These are phyloP conservation scores for Aspergillus quadricinctus DNA, from an alignment of 2,329 filamentous ascomycete genomes.

Conservation along the genomic window DNA sequence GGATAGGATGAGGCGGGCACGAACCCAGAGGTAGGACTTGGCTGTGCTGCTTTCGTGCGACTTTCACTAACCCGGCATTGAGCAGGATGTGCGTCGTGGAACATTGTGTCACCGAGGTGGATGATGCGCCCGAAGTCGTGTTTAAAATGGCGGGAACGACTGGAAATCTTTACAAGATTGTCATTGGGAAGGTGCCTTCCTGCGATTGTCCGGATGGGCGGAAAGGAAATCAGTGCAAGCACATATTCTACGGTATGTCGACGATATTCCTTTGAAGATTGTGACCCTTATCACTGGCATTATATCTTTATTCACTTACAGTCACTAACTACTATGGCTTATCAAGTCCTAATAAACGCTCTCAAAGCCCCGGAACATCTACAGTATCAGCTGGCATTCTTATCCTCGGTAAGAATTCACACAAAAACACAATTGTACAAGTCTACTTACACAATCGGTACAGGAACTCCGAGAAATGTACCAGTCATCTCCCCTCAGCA, in stretches of 20 bases:
- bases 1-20: slow-evolving; percentile 46
- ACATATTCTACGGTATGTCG: slow-evolving; percentile 53
- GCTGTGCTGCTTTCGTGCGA: neutral
- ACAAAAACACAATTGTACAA: neutral
- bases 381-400: slow-evolving; percentile 57
- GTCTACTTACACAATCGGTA: neutral
- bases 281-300: neutral
- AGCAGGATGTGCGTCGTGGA: slow-evolving; percentile 54
- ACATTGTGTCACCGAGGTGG: slow-evolving; percentile 43
- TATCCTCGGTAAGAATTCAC: slow-evolving; percentile 41
- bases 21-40: slow-evolving; percentile 40
- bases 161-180: slow-evolving; percentile 59
- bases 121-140: slow-evolving; percentile 45
- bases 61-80: neutral
- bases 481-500: slow-evolving; percentile 48
- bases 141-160: slow-evolving; percentile 58
- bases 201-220: slow-evolving; percentile 54
- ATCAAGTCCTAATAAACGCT: slow-evolving; percentile 51
- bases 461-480: slow-evolving; percentile 56
- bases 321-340: slow-evolving; percentile 14
- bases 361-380: slow-evolving; percentile 54
- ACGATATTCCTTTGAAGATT: neutral
- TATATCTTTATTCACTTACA: slow-evolving; percentile 8
- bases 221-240: slow-evolving; percentile 61
- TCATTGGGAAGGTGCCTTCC: slow-evolving; percentile 48